Evolutionary conservation across 306 rosid genomes (phyloP).

Genomic region (Castanopsis chinensis): DNA sequence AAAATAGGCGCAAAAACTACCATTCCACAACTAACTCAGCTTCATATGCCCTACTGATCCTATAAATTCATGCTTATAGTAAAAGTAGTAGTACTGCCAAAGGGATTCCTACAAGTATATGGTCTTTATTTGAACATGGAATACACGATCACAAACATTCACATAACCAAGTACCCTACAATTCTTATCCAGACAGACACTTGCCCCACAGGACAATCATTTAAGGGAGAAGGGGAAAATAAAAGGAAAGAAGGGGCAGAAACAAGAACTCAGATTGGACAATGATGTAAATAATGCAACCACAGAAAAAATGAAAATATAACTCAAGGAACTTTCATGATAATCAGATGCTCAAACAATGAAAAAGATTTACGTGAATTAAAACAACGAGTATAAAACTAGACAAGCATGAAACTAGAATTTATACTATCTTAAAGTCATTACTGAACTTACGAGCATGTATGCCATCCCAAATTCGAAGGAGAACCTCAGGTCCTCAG

Average conservation of each 20-base stretch:
- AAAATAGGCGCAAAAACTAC: slow-evolving; percentile 19
- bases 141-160: neutral
- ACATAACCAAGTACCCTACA: neutral
- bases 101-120: neutral
- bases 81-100: neutral
- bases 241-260: neutral
- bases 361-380: no score
- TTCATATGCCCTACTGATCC: slow-evolving; percentile 9
- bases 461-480: neutral
- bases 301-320: neutral
- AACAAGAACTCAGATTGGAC: neutral
- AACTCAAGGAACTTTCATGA: neutral
- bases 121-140: neutral
- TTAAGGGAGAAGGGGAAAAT: neutral
- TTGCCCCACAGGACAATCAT: neutral
- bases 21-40: slow-evolving; percentile 38
- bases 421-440: neutral
- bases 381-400: neutral
- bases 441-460: neutral
- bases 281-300: neutral
- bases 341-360: neutral
- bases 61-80: neutral
- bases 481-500: neutral
- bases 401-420: neutral
- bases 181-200: neutral